A percentile compares a stretch with the other conserved stretches of the same genome.
phyloP scores from a whole-genome alignment of 2,329 filamentous ascomycete species.

The Teratosphaeria nubilosa region DNA sequence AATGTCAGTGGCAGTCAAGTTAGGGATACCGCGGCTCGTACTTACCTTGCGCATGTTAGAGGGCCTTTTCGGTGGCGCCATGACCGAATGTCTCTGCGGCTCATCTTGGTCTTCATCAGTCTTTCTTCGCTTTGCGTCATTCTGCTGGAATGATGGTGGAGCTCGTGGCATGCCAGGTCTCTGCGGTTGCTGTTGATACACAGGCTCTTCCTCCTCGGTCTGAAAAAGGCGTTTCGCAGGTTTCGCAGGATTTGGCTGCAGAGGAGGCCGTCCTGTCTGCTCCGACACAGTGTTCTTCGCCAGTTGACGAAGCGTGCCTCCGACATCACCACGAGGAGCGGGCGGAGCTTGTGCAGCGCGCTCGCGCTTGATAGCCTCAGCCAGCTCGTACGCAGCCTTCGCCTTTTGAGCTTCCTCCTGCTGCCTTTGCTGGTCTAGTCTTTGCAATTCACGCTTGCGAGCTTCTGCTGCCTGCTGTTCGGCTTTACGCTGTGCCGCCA shows the following conservation, averaged over 20 bases:
- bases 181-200: conserved; percentile 49
- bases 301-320: conserved; percentile 44
- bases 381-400: conserved; percentile 24
- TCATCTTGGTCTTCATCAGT: conserved; percentile 61
- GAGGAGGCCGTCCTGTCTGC: conserved; percentile 48
- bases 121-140: conserved; percentile 69
- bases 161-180: conserved; percentile 49
- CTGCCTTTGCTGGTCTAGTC: conserved; percentile 18
- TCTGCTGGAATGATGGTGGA: conserved; percentile 43
- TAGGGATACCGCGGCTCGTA: neutral
- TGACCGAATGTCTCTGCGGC: conserved; percentile 54
- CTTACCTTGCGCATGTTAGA: conserved; percentile 64
- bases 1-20: conserved; percentile 6
- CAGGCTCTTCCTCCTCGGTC: conserved; percentile 51
- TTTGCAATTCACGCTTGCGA: conserved; percentile 29
- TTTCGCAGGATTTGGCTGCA: conserved; percentile 58
- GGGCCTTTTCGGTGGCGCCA: conserved; percentile 75
- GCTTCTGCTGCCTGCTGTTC: conserved; percentile 39
- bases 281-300: conserved; percentile 56
- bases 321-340: conserved; percentile 39
- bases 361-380: conserved; percentile 27
- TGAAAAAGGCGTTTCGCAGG: conserved; percentile 64
- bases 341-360: conserved; percentile 22
- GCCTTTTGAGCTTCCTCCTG: conserved; percentile 20
- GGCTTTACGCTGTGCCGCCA: conserved; percentile 28